Evolutionary conservation across 352 stramenopile genomes (phyloP), one percentile per base, ranked within the genome.

Genomic region (Pythium monospermum): DNA sequence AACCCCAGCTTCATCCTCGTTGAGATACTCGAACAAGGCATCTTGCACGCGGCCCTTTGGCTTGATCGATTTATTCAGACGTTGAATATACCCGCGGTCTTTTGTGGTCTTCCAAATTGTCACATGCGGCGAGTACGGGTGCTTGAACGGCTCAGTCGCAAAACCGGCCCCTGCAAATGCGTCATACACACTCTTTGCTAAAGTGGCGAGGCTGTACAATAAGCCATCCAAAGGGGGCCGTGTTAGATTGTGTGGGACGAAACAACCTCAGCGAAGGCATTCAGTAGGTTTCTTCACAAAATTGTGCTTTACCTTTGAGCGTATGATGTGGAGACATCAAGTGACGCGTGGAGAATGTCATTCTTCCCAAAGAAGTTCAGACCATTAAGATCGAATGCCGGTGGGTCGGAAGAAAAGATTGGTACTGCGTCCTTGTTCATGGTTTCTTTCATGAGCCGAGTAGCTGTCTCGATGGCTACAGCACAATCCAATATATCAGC

Each of bases 71-170:
- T 52, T 44, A 35, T 77, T 73, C 4, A 77, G 37, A 18, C 43
- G 46, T 5, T 47, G 40, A 23, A 73, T 64, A 16, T 63, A 38
- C 6, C 64, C n/a, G 6, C 50, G 58, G 27, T 70, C 47, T 5
- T 52, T 66, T 4, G 58, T 64, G 7, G 57, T 53, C 46, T 83
- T 80, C 69, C 72, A 83, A 18, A 83, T 61, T 7, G 71, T 77
- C 48, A 76, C 11, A 43, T 83, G 71, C n/a, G 71, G 66, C 6
- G 46, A 56, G 51, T 68, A 79, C 18, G 69, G 66, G 23, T 40
- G 57, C 13, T 57, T 48, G 27, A 75, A 70, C 2, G 12, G 37
- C 40, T 73, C 66, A 6, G 61, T 68, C 7, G 64, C 66, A 41
- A 75, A 50, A 1, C 61, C 66, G 26, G 57, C 35, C 2, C n/a